These are phyloP conservation scores for Kalaharituber pfeilii DNA, from an alignment of 2,329 filamentous ascomycete species.

Conservation along the genomic window DNA sequence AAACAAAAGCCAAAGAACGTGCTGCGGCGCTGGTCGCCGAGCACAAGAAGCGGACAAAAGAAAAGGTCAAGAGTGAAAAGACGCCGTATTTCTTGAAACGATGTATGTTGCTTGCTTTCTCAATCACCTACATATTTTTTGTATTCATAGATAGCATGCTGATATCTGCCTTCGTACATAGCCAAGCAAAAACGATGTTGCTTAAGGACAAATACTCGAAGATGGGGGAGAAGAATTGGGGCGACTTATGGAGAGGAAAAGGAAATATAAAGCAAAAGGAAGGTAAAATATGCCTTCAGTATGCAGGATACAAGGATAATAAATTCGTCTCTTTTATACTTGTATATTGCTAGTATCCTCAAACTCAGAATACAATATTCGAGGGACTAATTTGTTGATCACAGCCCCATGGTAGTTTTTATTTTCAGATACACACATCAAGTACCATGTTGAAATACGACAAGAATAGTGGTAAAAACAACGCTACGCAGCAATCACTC, in stretches of 20 bases:
- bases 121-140: no score
- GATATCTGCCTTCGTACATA: no score
- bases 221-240: constrained; percentile 77
- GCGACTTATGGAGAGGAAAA: constrained; percentile 63
- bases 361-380: no score
- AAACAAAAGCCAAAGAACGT: constrained; percentile 53
- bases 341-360: no score
- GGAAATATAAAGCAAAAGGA: constrained; percentile 86
- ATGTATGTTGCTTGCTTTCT: constrained; percentile 26
- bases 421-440: no score
- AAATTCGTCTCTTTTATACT: no score
- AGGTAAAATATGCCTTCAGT: constrained; percentile 57
- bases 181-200: constrained; percentile 74
- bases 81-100: constrained; percentile 85
- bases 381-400: no score
- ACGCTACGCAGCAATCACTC: background rate
- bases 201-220: constrained; percentile 61
- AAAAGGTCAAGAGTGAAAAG: constrained; percentile 73
- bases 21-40: constrained; percentile 51
- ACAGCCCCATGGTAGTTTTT: no score
- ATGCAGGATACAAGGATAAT: no score
- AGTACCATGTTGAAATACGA: no score
- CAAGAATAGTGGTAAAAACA: no score
- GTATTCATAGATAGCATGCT: no score
- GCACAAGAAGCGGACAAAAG: constrained; percentile 69